Evolutionary conservation across 176 grass and related monocot species (phyloP), one percentile per base, ranked within the genome.

Genomic region (Eragrostis curvula): DNA sequence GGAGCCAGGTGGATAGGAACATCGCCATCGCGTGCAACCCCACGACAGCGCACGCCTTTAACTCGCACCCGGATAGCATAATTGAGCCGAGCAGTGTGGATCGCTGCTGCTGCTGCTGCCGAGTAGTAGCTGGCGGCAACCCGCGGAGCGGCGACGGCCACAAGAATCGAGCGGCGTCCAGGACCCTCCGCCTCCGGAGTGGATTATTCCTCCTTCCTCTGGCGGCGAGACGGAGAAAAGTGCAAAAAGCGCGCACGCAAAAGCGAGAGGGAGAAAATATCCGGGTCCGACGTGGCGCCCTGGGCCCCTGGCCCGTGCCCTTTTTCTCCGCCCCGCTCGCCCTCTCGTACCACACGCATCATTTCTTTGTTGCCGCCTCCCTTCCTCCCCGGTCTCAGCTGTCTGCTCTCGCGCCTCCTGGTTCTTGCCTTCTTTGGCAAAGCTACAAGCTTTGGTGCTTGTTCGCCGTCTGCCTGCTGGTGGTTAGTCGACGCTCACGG

Each of bases 251-350:
- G 11, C 27, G 28, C 32, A 36, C 32, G 32, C 32, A 36, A 36
- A 36, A 36, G 32, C 32, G 32, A 36, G 32, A 36, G 32, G 32
- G 32, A 36, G 28, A 44, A 45, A 74, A 90, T 84, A 86, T 75
- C 87, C 84, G n/a, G 0, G 21, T 88, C 93, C 82, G 80, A 95
- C 85, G 90, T 95, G 93, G 93, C 87, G 14, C 85, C 77, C 51
- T 28, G 36, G 1, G n/a, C n/a, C n/a, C n/a, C n/a, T n/a, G n/a
- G n/a, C 1, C 48, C 15, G 20, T 63, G n/a, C 74, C 62, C 93
- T 85, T 92, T 88, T 92, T 86, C 69, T 92, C 12, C 65, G 46
- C 74, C 78, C 52, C 69, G 5, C 67, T 42, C 53, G 8, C 62
- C 67, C 55, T 21, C 29, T 40, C 13, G 10, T 58, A 46, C 5